These are phyloP conservation scores for Hypoxylon lienhwacheense DNA, from an alignment of 495 filamentous ascomycete species.

Conservation along the genomic window DNA sequence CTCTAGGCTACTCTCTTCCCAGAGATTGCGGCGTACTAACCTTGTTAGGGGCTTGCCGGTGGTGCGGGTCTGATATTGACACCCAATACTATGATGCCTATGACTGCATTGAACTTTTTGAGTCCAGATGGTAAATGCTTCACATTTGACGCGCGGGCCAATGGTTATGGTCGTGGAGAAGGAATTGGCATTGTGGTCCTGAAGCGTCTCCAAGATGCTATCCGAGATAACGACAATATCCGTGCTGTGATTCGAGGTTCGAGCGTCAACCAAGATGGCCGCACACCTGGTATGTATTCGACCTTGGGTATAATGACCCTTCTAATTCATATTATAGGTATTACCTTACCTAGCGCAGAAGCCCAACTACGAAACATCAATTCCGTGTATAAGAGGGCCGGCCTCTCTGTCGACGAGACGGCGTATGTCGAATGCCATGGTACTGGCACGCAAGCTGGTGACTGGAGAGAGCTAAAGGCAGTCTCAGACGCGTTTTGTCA, in stretches of 20 bases:
- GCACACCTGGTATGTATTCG: constrained; percentile 33
- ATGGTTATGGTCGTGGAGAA: constrained; percentile 68
- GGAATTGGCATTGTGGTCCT: constrained; percentile 54
- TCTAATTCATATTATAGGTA: constrained; percentile 31
- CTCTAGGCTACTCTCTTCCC: too few species aligned
- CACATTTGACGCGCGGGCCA: constrained; percentile 54
- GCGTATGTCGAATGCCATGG: constrained; percentile 55
- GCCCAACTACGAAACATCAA: constrained; percentile 58
- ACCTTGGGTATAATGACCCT: neutral
- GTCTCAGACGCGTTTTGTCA: constrained; percentile 48
- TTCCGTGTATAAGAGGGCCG: constrained; percentile 43
- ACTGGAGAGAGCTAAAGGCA: constrained; percentile 57
- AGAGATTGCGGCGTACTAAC: neutral
- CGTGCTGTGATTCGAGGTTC: constrained; percentile 62
- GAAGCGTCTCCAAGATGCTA: constrained; percentile 60
- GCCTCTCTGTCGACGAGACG: constrained; percentile 49
- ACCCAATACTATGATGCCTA: constrained; percentile 37
- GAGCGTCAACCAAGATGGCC: constrained; percentile 61
- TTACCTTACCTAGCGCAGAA: constrained; percentile 29
- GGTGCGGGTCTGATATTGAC: constrained; percentile 38
- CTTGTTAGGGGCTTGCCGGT: constrained; percentile 36
- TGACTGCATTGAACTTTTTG: constrained; percentile 33
- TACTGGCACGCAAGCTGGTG: constrained; percentile 54
- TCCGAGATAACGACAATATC: constrained; percentile 56
- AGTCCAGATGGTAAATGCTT: constrained; percentile 45